These are phyloP conservation scores for Entonaema liquescens DNA, from an alignment of 495 filamentous ascomycete species.

Conservation along the genomic window DNA sequence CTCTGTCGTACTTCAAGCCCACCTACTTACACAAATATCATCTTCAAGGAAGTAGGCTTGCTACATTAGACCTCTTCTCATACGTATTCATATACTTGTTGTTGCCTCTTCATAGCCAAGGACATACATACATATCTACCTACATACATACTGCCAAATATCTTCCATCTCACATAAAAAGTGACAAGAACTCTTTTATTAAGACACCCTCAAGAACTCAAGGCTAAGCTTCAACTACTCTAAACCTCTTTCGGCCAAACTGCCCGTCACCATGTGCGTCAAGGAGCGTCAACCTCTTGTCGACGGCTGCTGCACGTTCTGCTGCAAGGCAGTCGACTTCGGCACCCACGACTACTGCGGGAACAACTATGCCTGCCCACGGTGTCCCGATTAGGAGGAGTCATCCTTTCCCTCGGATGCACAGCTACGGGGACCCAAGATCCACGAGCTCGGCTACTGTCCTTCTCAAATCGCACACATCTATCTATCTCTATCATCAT, in stretches of 20 bases:
- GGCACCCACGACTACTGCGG: constrained; percentile 63
- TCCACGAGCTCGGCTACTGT: constrained; percentile 40
- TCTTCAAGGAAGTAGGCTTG: not conserved
- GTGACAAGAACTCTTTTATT: constrained; percentile 24
- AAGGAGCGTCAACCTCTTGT: constrained; percentile 56
- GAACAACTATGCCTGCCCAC: constrained; percentile 51
- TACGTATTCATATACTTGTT: not conserved
- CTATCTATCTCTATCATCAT: not conserved
- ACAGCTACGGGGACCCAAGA: not conserved
- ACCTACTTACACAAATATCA: constrained; percentile 9
- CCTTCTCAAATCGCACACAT: constrained; percentile 2
- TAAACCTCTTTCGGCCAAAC: constrained; percentile 26
- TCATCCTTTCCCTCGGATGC: constrained; percentile 26
- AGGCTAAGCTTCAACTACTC: not conserved
- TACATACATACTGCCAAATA: constrained; percentile 3
- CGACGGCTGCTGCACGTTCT: constrained; percentile 62
- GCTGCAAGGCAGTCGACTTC: constrained; percentile 62
- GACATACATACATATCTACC: too few species aligned
- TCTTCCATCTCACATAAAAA: constrained; percentile 23
- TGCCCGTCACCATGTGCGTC: constrained; percentile 53
- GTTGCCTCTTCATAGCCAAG: constrained; percentile 4
- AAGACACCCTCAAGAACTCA: constrained; percentile 6
- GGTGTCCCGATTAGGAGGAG: constrained; percentile 54
- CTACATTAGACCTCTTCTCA: constrained; percentile 11
- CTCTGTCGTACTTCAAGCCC: constrained; percentile 29